Percentiles rank a stretch among this genome's conserved stretches.
Evolutionary conservation across 2,329 filamentous ascomycete genomes (phyloP).

Genomic region (Fusarium floridanum): DNA sequence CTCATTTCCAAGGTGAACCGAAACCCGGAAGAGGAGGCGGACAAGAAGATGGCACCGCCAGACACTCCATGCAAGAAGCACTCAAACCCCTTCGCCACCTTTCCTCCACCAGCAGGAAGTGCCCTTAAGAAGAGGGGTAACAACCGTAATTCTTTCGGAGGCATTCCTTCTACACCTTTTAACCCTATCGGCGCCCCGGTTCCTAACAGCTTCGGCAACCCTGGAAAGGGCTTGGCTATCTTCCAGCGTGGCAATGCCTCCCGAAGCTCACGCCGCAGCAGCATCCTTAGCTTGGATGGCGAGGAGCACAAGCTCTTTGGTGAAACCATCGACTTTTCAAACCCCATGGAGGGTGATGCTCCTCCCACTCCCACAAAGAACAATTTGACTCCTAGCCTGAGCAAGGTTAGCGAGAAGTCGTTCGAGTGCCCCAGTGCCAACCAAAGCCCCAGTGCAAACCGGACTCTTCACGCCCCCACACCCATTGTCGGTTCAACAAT

Average conservation of each 20-base stretch:
- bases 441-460: conserved; percentile 59
- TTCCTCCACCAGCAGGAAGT: conserved; percentile 70
- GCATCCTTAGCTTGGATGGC: conserved; percentile 84
- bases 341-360: conserved; percentile 67
- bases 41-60: conserved; percentile 78
- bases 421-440: conserved; percentile 54
- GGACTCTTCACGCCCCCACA: conserved; percentile 57
- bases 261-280: conserved; percentile 67
- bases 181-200: conserved; percentile 66
- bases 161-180: conserved; percentile 85
- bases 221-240: conserved; percentile 73
- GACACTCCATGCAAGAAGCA: conserved; percentile 97
- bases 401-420: conserved; percentile 54
- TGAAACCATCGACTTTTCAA: conserved; percentile 46
- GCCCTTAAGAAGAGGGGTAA: conserved; percentile 74
- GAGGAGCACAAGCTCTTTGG: conserved; percentile 72
- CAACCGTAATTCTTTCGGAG: conserved; percentile 76
- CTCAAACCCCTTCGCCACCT: conserved; percentile 75
- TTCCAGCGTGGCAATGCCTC: conserved; percentile 70
- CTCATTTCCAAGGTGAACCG: conserved; percentile 95
- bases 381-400: conserved; percentile 58
- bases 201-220: conserved; percentile 65
- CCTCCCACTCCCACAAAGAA: conserved; percentile 96
- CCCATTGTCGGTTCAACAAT: conserved; percentile 56
- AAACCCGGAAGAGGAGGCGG: conserved; percentile 76